Evolutionary conservation across 495 filamentous ascomycete genomes (phyloP), one percentile per base, ranked within the genome.

Genomic region (Neurospora sp.): DNA sequence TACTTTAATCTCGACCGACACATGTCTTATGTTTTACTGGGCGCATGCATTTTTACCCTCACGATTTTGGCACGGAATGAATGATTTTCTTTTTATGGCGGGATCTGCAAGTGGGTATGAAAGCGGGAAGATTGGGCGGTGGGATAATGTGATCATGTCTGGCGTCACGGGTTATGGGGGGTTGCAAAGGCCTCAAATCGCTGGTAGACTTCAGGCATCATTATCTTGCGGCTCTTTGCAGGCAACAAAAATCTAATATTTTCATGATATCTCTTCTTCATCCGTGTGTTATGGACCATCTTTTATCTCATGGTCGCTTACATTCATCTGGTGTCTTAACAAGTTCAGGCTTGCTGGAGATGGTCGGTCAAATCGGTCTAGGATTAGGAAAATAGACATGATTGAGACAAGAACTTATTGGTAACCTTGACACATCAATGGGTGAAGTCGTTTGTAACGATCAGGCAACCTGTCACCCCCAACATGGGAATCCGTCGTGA

Each of bases 271-370:
- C 44, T 75, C 76, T 77, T 80, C 74, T 77, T 80, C 74, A 74
- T 77, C 72, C 72, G 48, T 77, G 78, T 78, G 71, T 72, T 75
- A 74, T 72, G 76, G 75, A 77, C 76, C 20, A 74, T 73, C 66
- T 74, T 78, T 79, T 74, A 75, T 77, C 78, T 76, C 74, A 78
- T 76, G 46, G 78, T 79, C 73, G 70, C 79, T 79, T 74, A 77
- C 73, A 79, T 81, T 83, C 72, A 78, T 82, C 72, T 41, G 76
- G 73, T 62, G 73, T 84, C 80, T 82, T 83, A 74, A 79, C 76
- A 83, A 78, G 74, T 78, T 80, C 71, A 72, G 23, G 23, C 76
- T 79, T 81, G 77, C 79, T 76, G 78, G 80, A 78, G 79, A 81
- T 73, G 77, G 78, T 20, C 7, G 18, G 46, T 54, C 46, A 20